These are phyloP conservation scores for Aspergillus texensis DNA, from an alignment of 2,329 filamentous ascomycete genomes.

Conservation along the genomic window DNA sequence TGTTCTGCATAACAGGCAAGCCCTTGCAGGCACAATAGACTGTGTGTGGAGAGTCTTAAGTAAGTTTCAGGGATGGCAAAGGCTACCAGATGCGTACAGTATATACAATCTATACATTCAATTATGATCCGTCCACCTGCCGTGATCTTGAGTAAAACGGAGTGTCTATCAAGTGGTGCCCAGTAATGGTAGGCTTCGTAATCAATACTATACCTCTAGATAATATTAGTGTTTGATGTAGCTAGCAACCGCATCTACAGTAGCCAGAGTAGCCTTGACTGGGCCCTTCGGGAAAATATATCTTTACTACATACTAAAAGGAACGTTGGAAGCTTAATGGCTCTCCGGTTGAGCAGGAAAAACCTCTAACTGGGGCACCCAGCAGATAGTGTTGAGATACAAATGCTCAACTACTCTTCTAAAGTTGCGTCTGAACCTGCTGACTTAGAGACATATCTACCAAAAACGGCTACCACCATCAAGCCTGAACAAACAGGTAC, in stretches of 20 bases:
- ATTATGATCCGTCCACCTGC: not conserved
- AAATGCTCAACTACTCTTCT: not conserved
- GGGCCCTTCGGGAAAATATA: not conserved
- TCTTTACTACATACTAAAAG: too few species aligned
- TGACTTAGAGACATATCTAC: too few species aligned
- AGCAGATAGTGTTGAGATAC: not conserved
- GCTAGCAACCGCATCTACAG: not conserved
- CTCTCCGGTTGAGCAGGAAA: not conserved
- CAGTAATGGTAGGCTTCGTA: too few species aligned
- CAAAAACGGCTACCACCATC: too few species aligned
- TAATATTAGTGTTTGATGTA: not conserved
- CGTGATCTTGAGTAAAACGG: not conserved
- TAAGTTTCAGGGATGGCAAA: not conserved
- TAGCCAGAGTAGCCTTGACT: not conserved
- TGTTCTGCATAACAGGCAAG: not conserved
- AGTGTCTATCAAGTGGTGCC: not conserved
- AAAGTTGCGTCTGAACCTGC: not conserved
- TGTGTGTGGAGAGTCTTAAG: not conserved
- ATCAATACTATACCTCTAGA: not conserved
- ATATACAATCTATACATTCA: not conserved
- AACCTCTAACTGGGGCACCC: not conserved
- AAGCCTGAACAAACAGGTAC: too few species aligned
- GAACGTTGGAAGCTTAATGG: not conserved
- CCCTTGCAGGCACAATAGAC: too few species aligned
- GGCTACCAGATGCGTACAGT: not conserved